Evolutionary conservation across 2,329 filamentous ascomycete species (phyloP), one percentile per base, ranked within the genome.

Genomic region (Penicillium decumbens): DNA sequence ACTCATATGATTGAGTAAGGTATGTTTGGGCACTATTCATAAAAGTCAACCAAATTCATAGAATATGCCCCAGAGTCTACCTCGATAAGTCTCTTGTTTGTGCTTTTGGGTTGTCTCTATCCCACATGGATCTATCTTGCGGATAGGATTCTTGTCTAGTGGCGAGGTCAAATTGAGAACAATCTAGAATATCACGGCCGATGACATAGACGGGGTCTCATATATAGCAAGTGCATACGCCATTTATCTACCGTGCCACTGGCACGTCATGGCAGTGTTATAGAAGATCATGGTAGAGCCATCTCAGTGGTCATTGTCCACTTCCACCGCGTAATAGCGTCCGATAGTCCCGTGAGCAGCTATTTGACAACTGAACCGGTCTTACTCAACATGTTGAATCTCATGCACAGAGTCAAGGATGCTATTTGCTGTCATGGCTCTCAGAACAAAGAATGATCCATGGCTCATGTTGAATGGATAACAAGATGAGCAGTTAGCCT

Each of bases 401-500:
- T 76, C 46, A 59, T 76, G 47, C 68, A 77, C 62, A 78, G 77
- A 52, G 69, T 76, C 46, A 78, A 77, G 63, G 71, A 77, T 35
- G 72, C 63, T 54, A 51, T 78, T 44, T 61, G 59, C 24, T 60
- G 69, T 27, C 59, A 68, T 18, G 15, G 15, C 15, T 18, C 15
- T 18, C 15, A 18, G 15, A 18, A 18, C 13, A 55, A 64, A 39
- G 50, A 44, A 13, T 53, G 53, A 13, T 71, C 69, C 69, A 73
- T 48, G 55, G 57, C 7, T 47, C 51, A 6, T 68, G 68, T 15
- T 71, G 72, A 23, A 40, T 28, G 25, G 35, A 47, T 12, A 43
- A n/a, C n/a, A n/a, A 50, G 28, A 32, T 41, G 41, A 43, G 55
- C 39, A 49, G 57, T 60, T 13, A 27, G 56, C 38, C 45, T 40